Base-by-base conservation (phyloP, 2,329 filamentous ascomycete species). In the Fusarium verrucosum region DNA sequence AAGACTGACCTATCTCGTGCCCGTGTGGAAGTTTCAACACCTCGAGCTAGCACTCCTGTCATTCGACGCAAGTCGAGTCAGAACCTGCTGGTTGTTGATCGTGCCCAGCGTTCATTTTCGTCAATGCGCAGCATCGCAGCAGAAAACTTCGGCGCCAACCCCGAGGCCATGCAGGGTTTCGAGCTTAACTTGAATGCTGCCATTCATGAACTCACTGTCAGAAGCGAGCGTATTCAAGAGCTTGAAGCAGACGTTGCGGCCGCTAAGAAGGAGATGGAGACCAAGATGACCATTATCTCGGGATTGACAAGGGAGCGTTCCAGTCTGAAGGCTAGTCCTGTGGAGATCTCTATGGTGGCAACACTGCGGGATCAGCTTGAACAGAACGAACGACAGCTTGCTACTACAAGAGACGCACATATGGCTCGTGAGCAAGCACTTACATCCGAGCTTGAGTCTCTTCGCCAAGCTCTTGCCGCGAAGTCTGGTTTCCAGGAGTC, bases 191-290 rank as follows among this genome's bases (percentile, higher is more conserved):
- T 99, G 37, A 95, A 95, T 72, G 86, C 92, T 3, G 92, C 94
- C 56, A 94, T 97, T 89, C 92, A 95, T 70, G 95, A 99, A 75
- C 83, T 99, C 30, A 91, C 97, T 66, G 84, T 84, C 10, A 88
- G 94, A 37, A 94, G 94, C 35, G 94, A 98, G 75, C 89, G 94
- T 25, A 94, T 97, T 50, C 92, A 96, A 73, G 89, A 94, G 70
- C 83, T 99, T 14, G 95, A 99, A 76, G 88, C 88, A 7, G 94
- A 97, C 69, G 86, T 97, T 54, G 82, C 88, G 23, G 89, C 87
- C 5, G 87, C 93, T 20, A 95, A 92, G 81, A 97, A 93, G 80
- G 95, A 99, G 77, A 96, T 98, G 90, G 95, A 99, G 74, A 89
- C 87, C 63, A 99, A 99, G 85, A 93, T 94, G 82, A 92, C 92